These are phyloP conservation scores for Lolium perenne DNA, from an alignment of 176 grass and related monocot species.

Conservation along the genomic window DNA sequence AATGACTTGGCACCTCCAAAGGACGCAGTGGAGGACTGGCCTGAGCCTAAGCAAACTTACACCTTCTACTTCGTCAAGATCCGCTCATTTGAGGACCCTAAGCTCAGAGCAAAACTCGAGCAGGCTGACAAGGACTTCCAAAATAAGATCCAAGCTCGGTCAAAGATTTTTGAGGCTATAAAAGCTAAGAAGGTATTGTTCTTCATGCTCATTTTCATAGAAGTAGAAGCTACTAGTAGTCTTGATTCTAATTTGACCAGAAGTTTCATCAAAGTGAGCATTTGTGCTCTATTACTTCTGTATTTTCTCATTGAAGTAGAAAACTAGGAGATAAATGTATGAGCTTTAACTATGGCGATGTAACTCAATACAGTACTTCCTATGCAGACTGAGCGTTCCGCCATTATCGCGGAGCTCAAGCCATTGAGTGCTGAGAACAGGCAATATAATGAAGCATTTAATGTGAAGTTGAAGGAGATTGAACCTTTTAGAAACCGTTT, in stretches of 20 bases:
- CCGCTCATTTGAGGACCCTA: constrained; percentile 84
- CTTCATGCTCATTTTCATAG: not conserved
- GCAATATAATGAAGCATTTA: constrained; percentile 69
- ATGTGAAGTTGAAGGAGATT: constrained; percentile 81
- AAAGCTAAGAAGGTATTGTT: constrained; percentile 81
- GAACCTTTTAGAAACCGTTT: constrained; percentile 76
- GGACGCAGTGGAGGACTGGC: constrained; percentile 89
- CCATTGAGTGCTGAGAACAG: constrained; percentile 78
- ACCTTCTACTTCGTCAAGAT: constrained; percentile 72
- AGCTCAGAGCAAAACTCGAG: constrained; percentile 83
- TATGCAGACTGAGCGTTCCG: constrained; percentile 69
- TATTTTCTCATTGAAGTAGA: constrained; percentile 6
- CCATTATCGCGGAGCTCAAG: constrained; percentile 69
- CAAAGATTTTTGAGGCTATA: constrained; percentile 64
- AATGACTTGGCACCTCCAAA: constrained; percentile 64
- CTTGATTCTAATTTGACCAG: constrained; percentile 6
- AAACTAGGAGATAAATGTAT: not conserved
- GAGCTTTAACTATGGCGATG: constrained; percentile 16
- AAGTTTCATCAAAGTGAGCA: constrained; percentile 2
- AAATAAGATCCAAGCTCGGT: constrained; percentile 70
- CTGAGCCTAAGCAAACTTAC: constrained; percentile 68
- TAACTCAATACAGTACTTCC: constrained; percentile 11
- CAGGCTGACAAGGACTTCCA: constrained; percentile 82
- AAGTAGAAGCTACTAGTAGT: not conserved
- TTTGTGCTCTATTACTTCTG: not conserved